Percentiles rank a stretch among this genome's conserved stretches.
These are phyloP conservation scores for Dipteronia dyeriana DNA, from an alignment of 345 rosid genomes.

Conservation along the genomic window DNA sequence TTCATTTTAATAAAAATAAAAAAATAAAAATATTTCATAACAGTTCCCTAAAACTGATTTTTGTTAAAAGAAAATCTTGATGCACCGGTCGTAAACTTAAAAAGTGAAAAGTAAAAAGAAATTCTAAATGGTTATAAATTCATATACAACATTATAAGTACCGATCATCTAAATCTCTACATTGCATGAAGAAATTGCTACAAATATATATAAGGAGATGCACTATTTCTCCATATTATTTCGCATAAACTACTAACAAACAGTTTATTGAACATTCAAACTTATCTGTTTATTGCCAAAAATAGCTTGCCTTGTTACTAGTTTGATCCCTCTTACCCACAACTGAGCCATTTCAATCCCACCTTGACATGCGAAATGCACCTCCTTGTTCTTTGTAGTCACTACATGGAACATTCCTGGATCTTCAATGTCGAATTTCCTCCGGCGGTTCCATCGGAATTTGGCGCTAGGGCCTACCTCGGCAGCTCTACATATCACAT, in stretches of 20 bases:
- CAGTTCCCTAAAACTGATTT: too few species aligned
- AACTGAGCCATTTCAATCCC: constrained; percentile 56
- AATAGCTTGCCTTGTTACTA: constrained; percentile 49
- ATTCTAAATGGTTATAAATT: too few species aligned
- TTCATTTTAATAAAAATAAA: too few species aligned
- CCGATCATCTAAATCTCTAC: constrained; percentile 6
- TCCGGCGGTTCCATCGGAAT: constrained; percentile 56
- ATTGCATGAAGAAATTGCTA: neutral
- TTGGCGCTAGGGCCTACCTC: constrained; percentile 47
- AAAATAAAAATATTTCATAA: too few species aligned
- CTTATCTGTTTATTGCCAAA: constrained; percentile 25
- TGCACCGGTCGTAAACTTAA: too few species aligned
- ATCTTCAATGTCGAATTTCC: constrained; percentile 38
- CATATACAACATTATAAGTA: too few species aligned
- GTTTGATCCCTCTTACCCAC: constrained; percentile 67
- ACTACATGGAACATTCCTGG: constrained; percentile 53
- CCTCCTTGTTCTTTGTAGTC: constrained; percentile 62
- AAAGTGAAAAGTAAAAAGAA: too few species aligned
- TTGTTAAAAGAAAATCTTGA: too few species aligned
- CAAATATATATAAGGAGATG: neutral
- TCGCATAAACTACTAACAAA: neutral
- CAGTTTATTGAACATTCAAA: neutral
- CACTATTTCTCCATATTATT: neutral
- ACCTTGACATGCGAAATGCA: constrained; percentile 62
- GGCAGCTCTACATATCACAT: constrained; percentile 53